phyloP scores from a whole-genome alignment of 2,329 filamentous ascomycete genomes.

The Lizonia empirigonia region DNA sequence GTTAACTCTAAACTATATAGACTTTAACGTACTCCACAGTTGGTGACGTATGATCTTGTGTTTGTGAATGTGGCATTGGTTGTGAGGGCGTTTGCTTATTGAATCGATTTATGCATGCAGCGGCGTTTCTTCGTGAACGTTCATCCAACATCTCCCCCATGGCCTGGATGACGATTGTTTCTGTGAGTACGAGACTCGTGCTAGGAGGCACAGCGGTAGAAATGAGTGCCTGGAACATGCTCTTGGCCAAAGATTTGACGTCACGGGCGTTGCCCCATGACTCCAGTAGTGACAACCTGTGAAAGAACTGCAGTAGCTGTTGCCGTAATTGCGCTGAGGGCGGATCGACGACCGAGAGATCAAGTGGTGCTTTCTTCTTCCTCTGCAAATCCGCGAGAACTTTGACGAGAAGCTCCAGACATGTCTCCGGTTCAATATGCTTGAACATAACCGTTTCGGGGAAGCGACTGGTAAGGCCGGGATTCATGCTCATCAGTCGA shows the following conservation, averaged over 20 bases:
- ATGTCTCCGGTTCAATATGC: conserved; percentile 38
- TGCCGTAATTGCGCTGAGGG: conserved; percentile 22
- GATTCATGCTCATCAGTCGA: conserved; percentile 64
- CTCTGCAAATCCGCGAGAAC: conserved; percentile 42
- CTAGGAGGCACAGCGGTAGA: no score
- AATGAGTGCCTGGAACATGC: no score
- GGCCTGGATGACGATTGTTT: no score
- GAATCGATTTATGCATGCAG: no score
- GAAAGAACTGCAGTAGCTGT: conserved; percentile 46
- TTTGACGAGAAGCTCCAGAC: conserved; percentile 48
- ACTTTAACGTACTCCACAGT: no score
- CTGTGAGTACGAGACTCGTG: no score
- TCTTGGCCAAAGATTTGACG: conserved; percentile 60
- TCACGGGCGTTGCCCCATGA: conserved; percentile 70
- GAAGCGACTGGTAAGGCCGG: conserved; percentile 69
- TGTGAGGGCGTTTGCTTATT: no score
- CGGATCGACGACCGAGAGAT: conserved; percentile 31
- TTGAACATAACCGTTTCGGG: conserved; percentile 65
- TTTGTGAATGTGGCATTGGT: no score
- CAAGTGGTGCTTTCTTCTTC: conserved; percentile 40
- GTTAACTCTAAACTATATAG: no score
- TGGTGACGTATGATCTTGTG: no score
- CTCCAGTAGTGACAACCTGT: conserved; percentile 49
- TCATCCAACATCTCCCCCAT: no score
- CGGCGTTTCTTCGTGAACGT: no score